A percentile compares a stretch with the other conserved stretches of the same genome.
Evolutionary conservation across 106 monocot genomes (phyloP).

Genomic region (Iris macrosiphon): DNA sequence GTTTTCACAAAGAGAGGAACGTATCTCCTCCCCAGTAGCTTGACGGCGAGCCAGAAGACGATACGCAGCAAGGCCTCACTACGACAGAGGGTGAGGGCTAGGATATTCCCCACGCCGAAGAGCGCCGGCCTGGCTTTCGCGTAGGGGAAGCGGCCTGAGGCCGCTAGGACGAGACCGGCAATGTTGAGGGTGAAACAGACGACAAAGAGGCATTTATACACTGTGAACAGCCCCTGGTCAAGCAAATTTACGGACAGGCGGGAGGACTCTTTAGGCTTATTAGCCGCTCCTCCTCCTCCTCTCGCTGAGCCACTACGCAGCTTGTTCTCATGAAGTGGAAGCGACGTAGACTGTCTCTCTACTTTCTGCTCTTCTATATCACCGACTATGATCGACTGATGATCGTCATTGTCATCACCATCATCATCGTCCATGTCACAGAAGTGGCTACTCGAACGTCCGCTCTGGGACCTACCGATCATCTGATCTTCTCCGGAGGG

Average conservation of each 20-base stretch:
- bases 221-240: slow-evolving; percentile 61
- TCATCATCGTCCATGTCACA: slow-evolving; percentile 26
- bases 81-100: slow-evolving; percentile 54
- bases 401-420: not conserved
- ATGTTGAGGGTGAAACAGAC: slow-evolving; percentile 31
- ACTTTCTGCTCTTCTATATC: not conserved
- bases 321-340: not conserved
- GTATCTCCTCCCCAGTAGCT: slow-evolving; percentile 14
- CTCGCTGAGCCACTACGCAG: too few species aligned
- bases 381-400: not conserved
- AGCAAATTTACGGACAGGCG: slow-evolving; percentile 40
- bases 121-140: slow-evolving; percentile 29
- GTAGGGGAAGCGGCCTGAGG: slow-evolving; percentile 26
- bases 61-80: slow-evolving; percentile 49
- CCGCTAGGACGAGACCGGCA: slow-evolving; percentile 23
- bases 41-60: slow-evolving; percentile 40
- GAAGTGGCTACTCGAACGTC: slow-evolving; percentile 36
- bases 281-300: too few species aligned
- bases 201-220: slow-evolving; percentile 56
- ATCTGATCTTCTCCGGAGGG: not conserved
- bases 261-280: slow-evolving; percentile 7
- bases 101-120: slow-evolving; percentile 48
- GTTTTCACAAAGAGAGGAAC: slow-evolving; percentile 43
- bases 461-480: slow-evolving; percentile 8
- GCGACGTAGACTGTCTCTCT: too few species aligned